These are phyloP conservation scores for Stentor coeruleus DNA, from an alignment of 73 alveolate species.

Conservation along the genomic window DNA sequence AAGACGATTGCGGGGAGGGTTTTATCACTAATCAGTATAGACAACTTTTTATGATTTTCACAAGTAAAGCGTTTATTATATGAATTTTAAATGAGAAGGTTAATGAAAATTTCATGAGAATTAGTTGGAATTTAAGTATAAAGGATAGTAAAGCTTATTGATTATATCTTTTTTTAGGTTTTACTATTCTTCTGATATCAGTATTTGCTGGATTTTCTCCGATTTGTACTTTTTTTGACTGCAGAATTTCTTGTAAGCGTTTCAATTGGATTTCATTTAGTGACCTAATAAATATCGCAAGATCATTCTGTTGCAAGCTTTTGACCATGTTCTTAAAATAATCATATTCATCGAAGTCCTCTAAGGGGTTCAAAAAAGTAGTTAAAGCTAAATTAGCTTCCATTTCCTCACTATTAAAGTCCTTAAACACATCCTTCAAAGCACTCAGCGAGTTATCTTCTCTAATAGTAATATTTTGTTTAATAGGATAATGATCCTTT, in stretches of 20 bases:
- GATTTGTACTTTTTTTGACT: conserved; percentile 4
- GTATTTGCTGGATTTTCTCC: background rate
- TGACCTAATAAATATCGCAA: background rate
- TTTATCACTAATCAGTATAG: too few relatives aligned
- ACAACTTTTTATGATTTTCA: too few relatives aligned
- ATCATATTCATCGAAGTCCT: conserved; percentile 24
- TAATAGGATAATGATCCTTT: background rate
- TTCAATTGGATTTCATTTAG: background rate
- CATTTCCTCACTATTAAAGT: conserved; percentile 14
- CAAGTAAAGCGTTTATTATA: too few relatives aligned
- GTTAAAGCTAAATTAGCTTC: conserved; percentile 20
- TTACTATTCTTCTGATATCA: conserved; percentile 5
- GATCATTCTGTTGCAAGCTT: background rate
- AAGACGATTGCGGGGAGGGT: too few relatives aligned
- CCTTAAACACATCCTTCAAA: background rate
- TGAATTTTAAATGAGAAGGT: too few relatives aligned
- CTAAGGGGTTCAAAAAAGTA: background rate
- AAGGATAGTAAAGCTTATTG: background rate
- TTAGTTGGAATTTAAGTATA: background rate
- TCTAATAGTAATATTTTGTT: background rate
- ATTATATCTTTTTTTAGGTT: background rate
- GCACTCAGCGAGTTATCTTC: background rate
- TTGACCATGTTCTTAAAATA: background rate
- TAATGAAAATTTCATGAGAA: too few relatives aligned
- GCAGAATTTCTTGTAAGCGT: background rate